phyloP scores from a whole-genome alignment of 441 rosid species.

The Hypseocharis bilobata region DNA sequence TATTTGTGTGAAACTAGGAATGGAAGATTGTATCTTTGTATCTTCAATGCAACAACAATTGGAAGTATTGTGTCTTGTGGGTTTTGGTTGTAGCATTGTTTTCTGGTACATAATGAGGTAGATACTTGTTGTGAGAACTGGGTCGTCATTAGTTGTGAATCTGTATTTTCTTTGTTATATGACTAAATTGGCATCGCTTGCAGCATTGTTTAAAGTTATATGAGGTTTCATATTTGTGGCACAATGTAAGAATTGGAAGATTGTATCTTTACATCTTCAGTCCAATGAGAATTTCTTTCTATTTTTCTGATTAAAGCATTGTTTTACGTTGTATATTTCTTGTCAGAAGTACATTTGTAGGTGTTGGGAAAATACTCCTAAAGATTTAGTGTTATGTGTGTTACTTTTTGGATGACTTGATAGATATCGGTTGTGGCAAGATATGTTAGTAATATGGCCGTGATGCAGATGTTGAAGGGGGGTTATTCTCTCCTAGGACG shows the following conservation, averaged over 20 bases:
- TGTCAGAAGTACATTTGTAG: background rate
- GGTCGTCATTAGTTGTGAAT: background rate
- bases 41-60: background rate
- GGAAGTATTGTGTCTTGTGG: background rate
- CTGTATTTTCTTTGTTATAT: background rate
- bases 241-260: background rate
- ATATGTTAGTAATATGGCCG: constrained; percentile 7
- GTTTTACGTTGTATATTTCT: background rate
- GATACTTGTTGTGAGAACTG: background rate
- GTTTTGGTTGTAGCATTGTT: background rate
- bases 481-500: constrained; percentile 42
- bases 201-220: background rate
- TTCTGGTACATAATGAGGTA: constrained; percentile 1
- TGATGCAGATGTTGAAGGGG: constrained; percentile 43
- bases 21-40: background rate
- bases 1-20: background rate
- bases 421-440: background rate
- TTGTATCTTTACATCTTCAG: background rate
- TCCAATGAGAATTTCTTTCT: background rate
- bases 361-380: background rate
- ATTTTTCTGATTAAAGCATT: background rate
- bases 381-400: background rate
- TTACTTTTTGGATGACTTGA: background rate
- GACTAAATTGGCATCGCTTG: background rate
- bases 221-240: background rate